Evolutionary conservation across 1,284 basidiomycete genomes (phyloP).

Genomic region (Leccinum cinnamomeum): DNA sequence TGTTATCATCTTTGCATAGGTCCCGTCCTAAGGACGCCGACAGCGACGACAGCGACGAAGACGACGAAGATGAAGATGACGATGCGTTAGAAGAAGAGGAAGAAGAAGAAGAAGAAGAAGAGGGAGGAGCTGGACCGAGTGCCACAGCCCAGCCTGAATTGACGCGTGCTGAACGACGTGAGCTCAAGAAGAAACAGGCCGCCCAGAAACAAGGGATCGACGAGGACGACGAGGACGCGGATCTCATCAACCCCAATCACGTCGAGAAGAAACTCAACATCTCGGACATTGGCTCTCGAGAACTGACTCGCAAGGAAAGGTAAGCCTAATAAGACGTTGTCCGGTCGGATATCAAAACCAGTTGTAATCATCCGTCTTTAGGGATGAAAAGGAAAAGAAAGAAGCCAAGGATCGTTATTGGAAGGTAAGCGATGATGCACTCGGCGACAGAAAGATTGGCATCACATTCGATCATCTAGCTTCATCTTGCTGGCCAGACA

Average conservation of each 20-base stretch:
- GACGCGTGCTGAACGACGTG: slow-evolving; percentile 63
- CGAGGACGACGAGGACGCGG: slow-evolving; percentile 54
- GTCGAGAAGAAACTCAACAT: slow-evolving; percentile 65
- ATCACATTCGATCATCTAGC: slow-evolving; percentile 39
- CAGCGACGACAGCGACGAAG: neutral
- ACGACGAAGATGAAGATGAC: neutral
- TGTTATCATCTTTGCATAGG: slow-evolving; percentile 11
- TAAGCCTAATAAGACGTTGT: slow-evolving; percentile 33
- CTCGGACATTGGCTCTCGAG: slow-evolving; percentile 56
- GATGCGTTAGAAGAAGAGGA: slow-evolving; percentile 39
- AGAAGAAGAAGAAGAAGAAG: slow-evolving; percentile 36
- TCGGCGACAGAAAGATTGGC: neutral
- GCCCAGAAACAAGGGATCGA: slow-evolving; percentile 43
- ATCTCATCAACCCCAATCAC: slow-evolving; percentile 72
- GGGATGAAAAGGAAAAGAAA: slow-evolving; percentile 88
- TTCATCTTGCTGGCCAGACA: slow-evolving; percentile 80
- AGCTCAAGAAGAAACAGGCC: slow-evolving; percentile 71
- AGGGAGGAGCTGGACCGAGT: slow-evolving; percentile 38
- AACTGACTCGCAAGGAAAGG: slow-evolving; percentile 71
- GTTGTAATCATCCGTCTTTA: slow-evolving; percentile 32
- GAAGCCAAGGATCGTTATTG: slow-evolving; percentile 83
- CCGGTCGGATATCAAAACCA: neutral
- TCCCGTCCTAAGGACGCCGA: slow-evolving; percentile 14
- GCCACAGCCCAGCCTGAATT: slow-evolving; percentile 46
- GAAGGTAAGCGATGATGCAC: slow-evolving; percentile 53